Evolutionary conservation across 2,329 filamentous ascomycete species (phyloP).

Genomic region (Myriosclerotinia duriaeana): DNA sequence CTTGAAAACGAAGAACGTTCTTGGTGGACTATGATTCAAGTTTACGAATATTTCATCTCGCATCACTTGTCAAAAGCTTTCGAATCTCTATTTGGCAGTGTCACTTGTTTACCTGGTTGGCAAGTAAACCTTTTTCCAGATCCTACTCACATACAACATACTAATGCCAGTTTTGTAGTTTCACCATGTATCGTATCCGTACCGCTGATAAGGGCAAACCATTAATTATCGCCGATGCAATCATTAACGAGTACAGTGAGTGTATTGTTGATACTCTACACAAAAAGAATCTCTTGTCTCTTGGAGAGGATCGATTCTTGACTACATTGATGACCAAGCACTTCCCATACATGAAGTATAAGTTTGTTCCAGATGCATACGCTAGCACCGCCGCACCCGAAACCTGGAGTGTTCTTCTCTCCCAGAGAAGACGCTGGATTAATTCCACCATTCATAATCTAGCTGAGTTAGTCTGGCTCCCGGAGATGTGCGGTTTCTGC

Average conservation of each 20-base stretch:
- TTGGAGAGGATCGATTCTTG: constrained; percentile 95
- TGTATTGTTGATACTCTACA: constrained; percentile 91
- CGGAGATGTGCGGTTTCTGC: constrained; percentile 97
- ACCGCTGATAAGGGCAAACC: constrained; percentile 93
- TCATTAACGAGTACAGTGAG: constrained; percentile 86
- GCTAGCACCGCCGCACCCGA: constrained; percentile 93
- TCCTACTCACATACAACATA: constrained; percentile 37
- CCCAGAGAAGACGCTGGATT: constrained; percentile 98
- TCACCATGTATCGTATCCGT: constrained; percentile 96
- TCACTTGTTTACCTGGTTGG: constrained; percentile 99
- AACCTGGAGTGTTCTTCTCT: constrained; percentile 88
- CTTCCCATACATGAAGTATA: constrained; percentile 93
- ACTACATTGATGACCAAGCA: constrained; percentile 98
- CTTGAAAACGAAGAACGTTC: constrained; percentile 91
- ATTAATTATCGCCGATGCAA: constrained; percentile 83
- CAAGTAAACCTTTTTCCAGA: constrained; percentile 52
- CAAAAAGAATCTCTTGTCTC: constrained; percentile 86
- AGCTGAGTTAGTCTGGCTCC: constrained; percentile 82
- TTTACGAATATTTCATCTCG: constrained; percentile 99
- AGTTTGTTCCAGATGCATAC: constrained; percentile 91
- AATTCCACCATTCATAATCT: constrained; percentile 98
- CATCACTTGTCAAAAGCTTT: constrained; percentile 97
- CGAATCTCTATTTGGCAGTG: constrained; percentile 94
- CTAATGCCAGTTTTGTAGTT: constrained; percentile 58
- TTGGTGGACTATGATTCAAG: constrained; percentile 99